Conservation (phyloP, 2,329 filamentous ascomycete genomes). For the Aureobasidium sp. region DNA sequence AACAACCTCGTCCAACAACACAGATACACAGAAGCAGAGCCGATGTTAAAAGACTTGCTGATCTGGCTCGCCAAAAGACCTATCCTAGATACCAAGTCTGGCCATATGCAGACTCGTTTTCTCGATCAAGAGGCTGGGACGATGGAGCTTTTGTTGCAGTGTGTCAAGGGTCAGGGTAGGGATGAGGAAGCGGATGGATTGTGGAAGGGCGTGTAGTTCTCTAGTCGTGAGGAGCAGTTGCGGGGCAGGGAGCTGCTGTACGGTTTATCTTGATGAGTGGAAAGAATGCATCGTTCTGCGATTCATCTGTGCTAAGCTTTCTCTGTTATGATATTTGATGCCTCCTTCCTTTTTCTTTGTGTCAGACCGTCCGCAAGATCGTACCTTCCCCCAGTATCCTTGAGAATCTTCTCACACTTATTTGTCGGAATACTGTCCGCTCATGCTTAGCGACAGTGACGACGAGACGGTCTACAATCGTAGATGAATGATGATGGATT, state of each 20-base stretch:
- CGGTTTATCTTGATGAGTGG: background rate
- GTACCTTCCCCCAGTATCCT: too few species aligned
- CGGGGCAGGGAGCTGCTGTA: background rate
- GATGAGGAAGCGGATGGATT: background rate
- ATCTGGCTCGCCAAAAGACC: background rate
- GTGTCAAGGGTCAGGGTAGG: background rate
- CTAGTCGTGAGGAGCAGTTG: background rate
- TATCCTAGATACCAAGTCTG: too few species aligned
- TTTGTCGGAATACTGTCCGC: too few species aligned
- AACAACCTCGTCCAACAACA: background rate
- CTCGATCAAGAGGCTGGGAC: background rate
- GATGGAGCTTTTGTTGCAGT: background rate
- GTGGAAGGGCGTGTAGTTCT: background rate
- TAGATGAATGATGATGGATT: background rate
- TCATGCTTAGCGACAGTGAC: too few species aligned
- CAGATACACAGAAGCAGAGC: background rate
- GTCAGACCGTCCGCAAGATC: too few species aligned
- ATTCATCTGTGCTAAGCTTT: too few species aligned
- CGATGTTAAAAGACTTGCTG: background rate
- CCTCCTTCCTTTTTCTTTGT: too few species aligned
- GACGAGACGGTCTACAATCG: background rate
- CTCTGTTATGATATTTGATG: too few species aligned
- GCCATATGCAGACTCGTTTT: background rate
- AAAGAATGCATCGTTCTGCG: too few species aligned
- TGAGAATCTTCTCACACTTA: too few species aligned